Evolutionary conservation across 768 basidiomycete species (phyloP).

Genomic region (Tremella mesenterica): DNA sequence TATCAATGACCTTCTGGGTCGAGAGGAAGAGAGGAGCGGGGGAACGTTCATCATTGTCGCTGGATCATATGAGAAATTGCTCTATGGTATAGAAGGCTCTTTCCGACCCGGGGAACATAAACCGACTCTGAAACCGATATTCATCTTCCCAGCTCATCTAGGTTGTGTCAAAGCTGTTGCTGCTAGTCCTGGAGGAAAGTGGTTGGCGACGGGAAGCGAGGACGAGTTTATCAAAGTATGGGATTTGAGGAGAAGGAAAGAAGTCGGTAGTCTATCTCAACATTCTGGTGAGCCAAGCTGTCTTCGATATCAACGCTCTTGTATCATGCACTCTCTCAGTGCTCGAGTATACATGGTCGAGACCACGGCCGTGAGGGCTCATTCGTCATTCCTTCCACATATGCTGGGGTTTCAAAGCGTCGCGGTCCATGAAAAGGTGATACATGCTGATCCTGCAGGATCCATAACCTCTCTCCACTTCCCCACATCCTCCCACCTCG

Average conservation of each 20-base stretch:
- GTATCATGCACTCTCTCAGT: too few species aligned
- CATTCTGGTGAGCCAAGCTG: slow-evolving; percentile 82
- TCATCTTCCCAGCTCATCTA: slow-evolving; percentile 95
- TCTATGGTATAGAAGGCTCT: slow-evolving; percentile 77
- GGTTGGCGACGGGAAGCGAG: slow-evolving; percentile 89
- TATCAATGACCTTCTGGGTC: not conserved
- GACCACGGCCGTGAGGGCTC: too few species aligned
- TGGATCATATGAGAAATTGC: slow-evolving; percentile 91
- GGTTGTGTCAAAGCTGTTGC: slow-evolving; percentile 85
- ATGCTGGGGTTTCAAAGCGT: not conserved
- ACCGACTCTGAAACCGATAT: slow-evolving; percentile 55
- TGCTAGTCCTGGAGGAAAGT: slow-evolving; percentile 87
- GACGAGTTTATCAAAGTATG: slow-evolving; percentile 96
- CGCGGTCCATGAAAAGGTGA: not conserved
- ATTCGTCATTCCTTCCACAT: too few species aligned
- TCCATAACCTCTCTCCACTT: slow-evolving; percentile 84
- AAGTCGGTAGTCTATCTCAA: slow-evolving; percentile 88
- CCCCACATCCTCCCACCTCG: slow-evolving; percentile 76
- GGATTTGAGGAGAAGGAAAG: slow-evolving; percentile 84
- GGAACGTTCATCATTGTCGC: slow-evolving; percentile 73
- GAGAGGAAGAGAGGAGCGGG: not conserved
- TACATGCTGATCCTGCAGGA: slow-evolving; percentile 49
- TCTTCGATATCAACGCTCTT: too few species aligned
- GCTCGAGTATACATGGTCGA: too few species aligned
- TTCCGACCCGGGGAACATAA: slow-evolving; percentile 39